Percentiles rank a stretch among this genome's conserved stretches.
Conservation (phyloP, 306 rosid species). For the Leucaena leucocephala region DNA sequence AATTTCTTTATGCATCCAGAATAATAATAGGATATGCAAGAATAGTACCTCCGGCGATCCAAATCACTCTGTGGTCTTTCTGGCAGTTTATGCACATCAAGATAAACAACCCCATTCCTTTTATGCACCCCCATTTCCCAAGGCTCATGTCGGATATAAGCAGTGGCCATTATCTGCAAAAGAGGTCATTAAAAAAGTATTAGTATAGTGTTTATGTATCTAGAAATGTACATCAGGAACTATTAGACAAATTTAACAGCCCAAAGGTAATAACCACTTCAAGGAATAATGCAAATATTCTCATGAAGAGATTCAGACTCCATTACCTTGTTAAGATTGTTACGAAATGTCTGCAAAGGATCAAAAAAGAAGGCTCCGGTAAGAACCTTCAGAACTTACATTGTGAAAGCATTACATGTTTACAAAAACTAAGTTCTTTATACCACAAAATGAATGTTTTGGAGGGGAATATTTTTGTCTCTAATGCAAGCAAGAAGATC, state of each 20-base stretch:
- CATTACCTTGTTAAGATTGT: conserved; percentile 93
- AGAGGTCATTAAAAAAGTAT: conserved; percentile 6
- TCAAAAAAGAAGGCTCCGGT: conserved; percentile 29
- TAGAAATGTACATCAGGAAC: neutral
- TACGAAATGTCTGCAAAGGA: conserved; percentile 79
- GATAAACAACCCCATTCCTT: conserved; percentile 94
- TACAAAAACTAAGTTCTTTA: conserved; percentile 32
- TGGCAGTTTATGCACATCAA: conserved; percentile 92
- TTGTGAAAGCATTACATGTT: conserved; percentile 18
- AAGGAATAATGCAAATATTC: conserved; percentile 1
- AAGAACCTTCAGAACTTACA: conserved; percentile 36
- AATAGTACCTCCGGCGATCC: conserved; percentile 82
- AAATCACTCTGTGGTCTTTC: conserved; percentile 85
- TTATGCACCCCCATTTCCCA: conserved; percentile 99
- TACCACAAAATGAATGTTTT: conserved; percentile 97
- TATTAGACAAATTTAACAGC: conserved; percentile 7
- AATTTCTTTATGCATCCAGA: neutral
- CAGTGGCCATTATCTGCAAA: conserved; percentile 83
- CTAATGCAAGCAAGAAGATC: conserved; percentile 91
- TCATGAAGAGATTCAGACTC: neutral
- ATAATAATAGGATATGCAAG: conserved; percentile 12
- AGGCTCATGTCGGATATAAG: conserved; percentile 85
- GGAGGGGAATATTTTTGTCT: conserved; percentile 79
- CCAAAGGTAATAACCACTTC: conserved; percentile 11
- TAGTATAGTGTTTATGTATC: neutral